Conservation (phyloP, 1,284 basidiomycete genomes). For the Agaricales sp. region DNA sequence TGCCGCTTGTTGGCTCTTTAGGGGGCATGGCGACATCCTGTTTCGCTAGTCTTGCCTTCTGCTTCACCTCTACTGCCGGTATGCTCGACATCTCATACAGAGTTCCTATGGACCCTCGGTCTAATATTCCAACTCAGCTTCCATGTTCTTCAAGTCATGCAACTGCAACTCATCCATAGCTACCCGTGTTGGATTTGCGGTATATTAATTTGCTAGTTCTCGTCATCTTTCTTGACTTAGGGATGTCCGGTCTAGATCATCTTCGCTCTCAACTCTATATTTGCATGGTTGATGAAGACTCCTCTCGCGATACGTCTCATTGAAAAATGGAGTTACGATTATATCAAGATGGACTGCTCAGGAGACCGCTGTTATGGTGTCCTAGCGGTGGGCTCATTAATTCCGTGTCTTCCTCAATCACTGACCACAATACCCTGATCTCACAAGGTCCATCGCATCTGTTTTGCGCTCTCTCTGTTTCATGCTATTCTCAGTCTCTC, state of each 20-base stretch:
- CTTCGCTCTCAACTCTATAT: conserved; percentile 91
- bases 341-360: conserved; percentile 96
- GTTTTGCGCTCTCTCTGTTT: conserved; percentile 88
- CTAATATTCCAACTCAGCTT: conserved; percentile 40
- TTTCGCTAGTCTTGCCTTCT: conserved; percentile 74
- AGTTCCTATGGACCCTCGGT: conserved; percentile 3
- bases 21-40: conserved; percentile 74
- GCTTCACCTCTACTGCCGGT: conserved; percentile 79
- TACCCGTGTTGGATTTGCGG: conserved; percentile 93
- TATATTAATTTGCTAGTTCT: conserved; percentile 25
- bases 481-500: conserved; percentile 75
- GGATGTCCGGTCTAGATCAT: conserved; percentile 69
- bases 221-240: background rate
- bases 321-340: conserved; percentile 90
- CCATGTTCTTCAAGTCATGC: conserved; percentile 97
- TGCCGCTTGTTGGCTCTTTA: conserved; percentile 16
- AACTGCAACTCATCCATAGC: conserved; percentile 99
- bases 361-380: conserved; percentile 95
- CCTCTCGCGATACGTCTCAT: conserved; percentile 82
- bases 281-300: conserved; percentile 95
- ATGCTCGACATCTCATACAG: conserved; percentile 14
- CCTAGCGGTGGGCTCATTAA: conserved; percentile 62
- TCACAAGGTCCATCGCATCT: conserved; percentile 95
- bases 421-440: conserved; percentile 5
- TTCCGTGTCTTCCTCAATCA: background rate